These are phyloP conservation scores for Maudiozyma pseudohumilis DNA, from an alignment of 805 yeast genomes.

Conservation along the genomic window DNA sequence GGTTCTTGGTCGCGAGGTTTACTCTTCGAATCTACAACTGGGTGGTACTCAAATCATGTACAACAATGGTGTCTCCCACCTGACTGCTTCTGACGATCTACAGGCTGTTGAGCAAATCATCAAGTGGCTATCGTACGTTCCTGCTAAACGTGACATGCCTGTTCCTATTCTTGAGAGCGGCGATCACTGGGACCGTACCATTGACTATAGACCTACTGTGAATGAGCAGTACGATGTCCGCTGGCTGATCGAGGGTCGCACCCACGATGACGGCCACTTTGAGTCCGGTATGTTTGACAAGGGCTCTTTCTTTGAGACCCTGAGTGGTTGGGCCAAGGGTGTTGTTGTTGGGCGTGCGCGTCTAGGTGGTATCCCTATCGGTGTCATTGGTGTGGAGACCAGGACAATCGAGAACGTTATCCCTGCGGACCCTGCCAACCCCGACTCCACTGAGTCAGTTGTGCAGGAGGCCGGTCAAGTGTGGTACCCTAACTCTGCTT, in stretches of 20 bases:
- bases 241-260: constrained; percentile 86
- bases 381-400: constrained; percentile 95
- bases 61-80: constrained; percentile 94
- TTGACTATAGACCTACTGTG: constrained; percentile 67
- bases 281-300: constrained; percentile 88
- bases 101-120: constrained; percentile 93
- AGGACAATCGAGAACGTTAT: constrained; percentile 76
- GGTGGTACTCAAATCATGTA: constrained; percentile 99
- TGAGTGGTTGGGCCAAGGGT: constrained; percentile 98
- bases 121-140: constrained; percentile 92
- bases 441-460: constrained; percentile 78
- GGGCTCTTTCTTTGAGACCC: constrained; percentile 88
- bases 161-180: constrained; percentile 78
- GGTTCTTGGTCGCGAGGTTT: constrained; percentile 92
- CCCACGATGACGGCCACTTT: constrained; percentile 44
- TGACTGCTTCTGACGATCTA: constrained; percentile 92
- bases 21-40: constrained; percentile 89
- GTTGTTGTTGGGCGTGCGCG: constrained; percentile 99
- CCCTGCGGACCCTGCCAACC: constrained; percentile 99
- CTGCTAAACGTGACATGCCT: constrained; percentile 81
- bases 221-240: constrained; percentile 81
- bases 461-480: constrained; percentile 98
- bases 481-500: constrained; percentile 99
- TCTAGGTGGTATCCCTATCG: constrained; percentile 96
- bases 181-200: constrained; percentile 90